Percentiles rank a stretch among this genome's conserved stretches.
These are phyloP conservation scores for Eucalyptus caleyi DNA, from an alignment of 345 rosid genomes.

Conservation along the genomic window DNA sequence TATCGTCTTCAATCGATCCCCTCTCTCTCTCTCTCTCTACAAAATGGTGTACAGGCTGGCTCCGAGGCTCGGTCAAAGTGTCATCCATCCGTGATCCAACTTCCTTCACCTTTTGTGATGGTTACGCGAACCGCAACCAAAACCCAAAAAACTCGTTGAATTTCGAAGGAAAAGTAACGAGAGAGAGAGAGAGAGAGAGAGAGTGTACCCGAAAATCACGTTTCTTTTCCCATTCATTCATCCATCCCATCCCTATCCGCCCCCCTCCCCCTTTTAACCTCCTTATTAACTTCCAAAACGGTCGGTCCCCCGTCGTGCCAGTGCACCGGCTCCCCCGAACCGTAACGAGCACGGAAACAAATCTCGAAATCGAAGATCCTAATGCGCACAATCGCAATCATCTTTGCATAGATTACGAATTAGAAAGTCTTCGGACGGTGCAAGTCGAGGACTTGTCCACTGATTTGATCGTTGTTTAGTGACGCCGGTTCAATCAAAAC, in stretches of 20 bases:
- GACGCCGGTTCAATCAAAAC: too few species aligned
- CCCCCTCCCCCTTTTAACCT: background rate
- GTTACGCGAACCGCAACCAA: background rate
- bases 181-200: background rate
- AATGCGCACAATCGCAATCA: background rate
- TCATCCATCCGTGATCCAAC: slow-evolving; percentile 1
- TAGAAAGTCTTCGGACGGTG: background rate
- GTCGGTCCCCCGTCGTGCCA: background rate
- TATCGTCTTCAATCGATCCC: background rate
- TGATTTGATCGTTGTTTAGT: too few species aligned
- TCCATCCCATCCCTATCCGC: background rate
- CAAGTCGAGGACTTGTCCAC: too few species aligned
- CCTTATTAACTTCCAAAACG: slow-evolving; percentile 13
- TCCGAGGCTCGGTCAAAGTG: slow-evolving; percentile 13
- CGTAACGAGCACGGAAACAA: background rate
- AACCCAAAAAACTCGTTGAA: background rate
- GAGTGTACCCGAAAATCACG: background rate
- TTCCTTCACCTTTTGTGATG: background rate
- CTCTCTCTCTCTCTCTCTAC: background rate
- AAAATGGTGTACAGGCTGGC: slow-evolving; percentile 50
- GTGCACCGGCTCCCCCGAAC: background rate
- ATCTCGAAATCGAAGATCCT: background rate
- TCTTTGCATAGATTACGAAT: background rate
- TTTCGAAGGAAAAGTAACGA: background rate
- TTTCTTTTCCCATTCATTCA: background rate